These are phyloP conservation scores for Talaromyces sp. DNA, from an alignment of 2,329 filamentous ascomycete genomes.

Conservation along the genomic window DNA sequence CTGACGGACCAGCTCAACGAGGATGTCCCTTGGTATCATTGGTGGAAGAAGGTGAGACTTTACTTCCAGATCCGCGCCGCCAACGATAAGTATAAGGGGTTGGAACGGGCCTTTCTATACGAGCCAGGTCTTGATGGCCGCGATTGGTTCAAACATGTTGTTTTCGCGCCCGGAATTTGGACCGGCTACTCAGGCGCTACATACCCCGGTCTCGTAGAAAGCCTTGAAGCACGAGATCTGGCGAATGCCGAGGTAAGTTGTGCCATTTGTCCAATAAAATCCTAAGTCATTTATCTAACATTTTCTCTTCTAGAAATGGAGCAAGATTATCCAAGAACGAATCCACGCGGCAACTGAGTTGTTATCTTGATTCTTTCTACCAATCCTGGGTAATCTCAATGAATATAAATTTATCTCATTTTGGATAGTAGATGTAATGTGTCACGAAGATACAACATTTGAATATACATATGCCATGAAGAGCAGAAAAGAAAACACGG, in stretches of 20 bases:
- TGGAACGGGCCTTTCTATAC: conserved; percentile 82
- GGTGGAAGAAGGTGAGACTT: conserved; percentile 67
- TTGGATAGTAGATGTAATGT: too few relatives aligned
- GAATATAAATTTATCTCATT: too few relatives aligned
- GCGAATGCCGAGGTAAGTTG: conserved; percentile 55
- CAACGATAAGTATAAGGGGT: conserved; percentile 79
- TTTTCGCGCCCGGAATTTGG: conserved; percentile 90
- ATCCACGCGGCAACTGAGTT: conserved; percentile 36
- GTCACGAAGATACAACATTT: too few relatives aligned
- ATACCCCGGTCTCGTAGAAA: conserved; percentile 67
- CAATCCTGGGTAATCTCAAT: too few relatives aligned
- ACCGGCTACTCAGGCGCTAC: conserved; percentile 82
- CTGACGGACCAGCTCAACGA: conserved; percentile 54
- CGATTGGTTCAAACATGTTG: conserved; percentile 91
- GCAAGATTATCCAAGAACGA: conserved; percentile 40
- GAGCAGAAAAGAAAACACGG: too few relatives aligned
- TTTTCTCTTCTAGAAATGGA: conserved; percentile 41
- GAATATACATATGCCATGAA: too few relatives aligned
- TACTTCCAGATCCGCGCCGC: conserved; percentile 65
- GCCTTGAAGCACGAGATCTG: conserved; percentile 55
- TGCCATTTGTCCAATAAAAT: too few relatives aligned
- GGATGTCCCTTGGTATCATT: conserved; percentile 76
- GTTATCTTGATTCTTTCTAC: conserved; percentile 14
- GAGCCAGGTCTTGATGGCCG: conserved; percentile 74
- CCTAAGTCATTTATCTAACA: conserved; percentile 13